Conservation (phyloP, 495 filamentous ascomycete species). For the Friedmanniomyces endolithicus region DNA sequence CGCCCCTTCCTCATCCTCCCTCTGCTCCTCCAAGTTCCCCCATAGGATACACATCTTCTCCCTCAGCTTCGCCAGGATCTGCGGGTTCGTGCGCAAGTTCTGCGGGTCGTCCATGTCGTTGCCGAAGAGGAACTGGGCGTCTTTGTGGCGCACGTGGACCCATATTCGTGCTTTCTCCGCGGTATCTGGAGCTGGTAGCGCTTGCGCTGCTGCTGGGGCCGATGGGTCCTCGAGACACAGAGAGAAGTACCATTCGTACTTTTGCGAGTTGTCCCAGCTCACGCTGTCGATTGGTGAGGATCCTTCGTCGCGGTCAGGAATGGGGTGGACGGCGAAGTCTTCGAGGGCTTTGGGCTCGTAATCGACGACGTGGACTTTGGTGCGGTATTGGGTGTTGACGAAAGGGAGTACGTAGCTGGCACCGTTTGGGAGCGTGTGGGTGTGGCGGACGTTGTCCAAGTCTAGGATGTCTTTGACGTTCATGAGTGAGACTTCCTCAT, state of each 20-base stretch:
- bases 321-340: constrained; percentile 47
- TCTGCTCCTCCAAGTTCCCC: constrained; percentile 66
- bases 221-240: constrained; percentile 25
- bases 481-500: constrained; percentile 32
- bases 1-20: constrained; percentile 39
- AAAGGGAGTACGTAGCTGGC: constrained; percentile 48
- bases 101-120: constrained; percentile 14
- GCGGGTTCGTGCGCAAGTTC: constrained; percentile 39
- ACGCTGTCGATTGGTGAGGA: constrained; percentile 9
- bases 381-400: constrained; percentile 57
- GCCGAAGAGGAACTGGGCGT: constrained; percentile 18
- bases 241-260: constrained; percentile 28
- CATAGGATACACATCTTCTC: constrained; percentile 71
- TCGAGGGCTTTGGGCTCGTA: constrained; percentile 61
- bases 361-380: constrained; percentile 62
- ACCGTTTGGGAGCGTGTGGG: constrained; percentile 28
- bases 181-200: background rate
- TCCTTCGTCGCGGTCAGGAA: constrained; percentile 14
- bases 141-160: constrained; percentile 10
- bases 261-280: constrained; percentile 20
- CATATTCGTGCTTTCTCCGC: background rate
- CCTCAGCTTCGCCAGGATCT: constrained; percentile 39
- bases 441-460: constrained; percentile 30
- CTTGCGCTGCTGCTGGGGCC: background rate
- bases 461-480: constrained; percentile 40